Evolutionary conservation across 1,284 basidiomycete species (phyloP).

Genomic region (Boletellus deceptivus): DNA sequence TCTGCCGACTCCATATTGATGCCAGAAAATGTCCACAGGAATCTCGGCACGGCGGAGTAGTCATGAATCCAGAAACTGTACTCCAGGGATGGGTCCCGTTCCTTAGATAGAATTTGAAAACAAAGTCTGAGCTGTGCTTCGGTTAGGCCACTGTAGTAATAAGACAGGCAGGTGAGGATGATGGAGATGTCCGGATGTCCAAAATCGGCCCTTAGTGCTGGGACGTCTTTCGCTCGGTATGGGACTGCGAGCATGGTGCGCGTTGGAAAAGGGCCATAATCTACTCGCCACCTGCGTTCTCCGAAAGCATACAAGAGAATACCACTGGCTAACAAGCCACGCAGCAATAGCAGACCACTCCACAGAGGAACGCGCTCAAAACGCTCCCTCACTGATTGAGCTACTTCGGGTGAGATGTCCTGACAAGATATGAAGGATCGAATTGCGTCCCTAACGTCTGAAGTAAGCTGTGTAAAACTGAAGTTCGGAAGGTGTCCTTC

Average conservation of each 20-base stretch:
- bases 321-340: conserved; percentile 43
- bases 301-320: conserved; percentile 28
- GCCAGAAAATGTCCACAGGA: conserved; percentile 33
- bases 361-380: conserved; percentile 24
- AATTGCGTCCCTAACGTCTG: conserved; percentile 15
- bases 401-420: conserved; percentile 15
- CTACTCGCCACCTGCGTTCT: conserved; percentile 45
- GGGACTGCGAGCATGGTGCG: conserved; percentile 53
- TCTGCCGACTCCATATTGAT: conserved; percentile 44
- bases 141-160: conserved; percentile 37
- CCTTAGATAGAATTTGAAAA: conserved; percentile 42
- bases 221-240: conserved; percentile 53
- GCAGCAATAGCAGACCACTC: conserved; percentile 39
- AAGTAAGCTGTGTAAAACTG: conserved; percentile 17
- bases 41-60: conserved; percentile 22
- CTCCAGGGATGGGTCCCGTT: conserved; percentile 44
- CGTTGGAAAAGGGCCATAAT: conserved; percentile 45
- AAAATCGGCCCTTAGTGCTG: conserved; percentile 50
- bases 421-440: conserved; percentile 19
- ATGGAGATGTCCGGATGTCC: too few species aligned
- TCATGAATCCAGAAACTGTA: conserved; percentile 43
- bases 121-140: conserved; percentile 37
- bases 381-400: conserved; percentile 12
- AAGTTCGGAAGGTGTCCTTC: conserved; percentile 21
- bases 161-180: too few species aligned